Base-by-base conservation (phyloP, 768 basidiomycete species). In the Lepiota venenata region DNA sequence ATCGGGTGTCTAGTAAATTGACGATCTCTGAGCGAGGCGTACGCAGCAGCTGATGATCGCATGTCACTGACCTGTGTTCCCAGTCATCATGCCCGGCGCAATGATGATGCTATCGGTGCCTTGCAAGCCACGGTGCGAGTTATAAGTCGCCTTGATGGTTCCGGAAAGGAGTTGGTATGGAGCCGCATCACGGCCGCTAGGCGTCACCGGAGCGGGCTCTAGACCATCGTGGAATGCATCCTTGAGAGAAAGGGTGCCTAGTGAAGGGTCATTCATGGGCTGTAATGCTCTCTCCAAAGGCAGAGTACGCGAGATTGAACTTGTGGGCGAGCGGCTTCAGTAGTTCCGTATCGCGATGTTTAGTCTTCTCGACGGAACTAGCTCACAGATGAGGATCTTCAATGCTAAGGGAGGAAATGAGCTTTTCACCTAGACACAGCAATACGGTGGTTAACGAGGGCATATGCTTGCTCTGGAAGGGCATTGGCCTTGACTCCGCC, bases 401-500 rank as follows among this genome's bases (percentile, higher is more conserved):
- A n/a, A 9, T 4, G 37, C 15, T 12, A 54, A 37, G 22, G 43
- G 15, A n/a, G 25, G 14, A 29, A 12, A 20, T n/a, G 52, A 46
- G 20, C 5, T 49, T 74, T 32, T n/a, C 25, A 77, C 84, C 83
- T 85, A 46, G 77, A 73, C 6, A 79, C 78, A 4, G 84, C 76
- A 48, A 91, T 81, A 4, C 88, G 83, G 61, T 88, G 87, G 62
- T 91, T 88, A 25, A 91, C 76, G 20, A 90, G 66, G 0, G 84
- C 87, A 65, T 73, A 83, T 1, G 81, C 85, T 52, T 71, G 74
- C 67, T 93, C 91, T 0, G 91, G 91, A 20, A 94, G 77, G 22
- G 90, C 89, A 61, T 93, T 93, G 22, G 77, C 75, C 67, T 91
- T 91, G 25, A 85, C 80, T 10, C 84, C 85, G 18, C 83, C 83